Conservation (phyloP, 768 basidiomycete genomes). For the Pisolithus marmoratus region DNA sequence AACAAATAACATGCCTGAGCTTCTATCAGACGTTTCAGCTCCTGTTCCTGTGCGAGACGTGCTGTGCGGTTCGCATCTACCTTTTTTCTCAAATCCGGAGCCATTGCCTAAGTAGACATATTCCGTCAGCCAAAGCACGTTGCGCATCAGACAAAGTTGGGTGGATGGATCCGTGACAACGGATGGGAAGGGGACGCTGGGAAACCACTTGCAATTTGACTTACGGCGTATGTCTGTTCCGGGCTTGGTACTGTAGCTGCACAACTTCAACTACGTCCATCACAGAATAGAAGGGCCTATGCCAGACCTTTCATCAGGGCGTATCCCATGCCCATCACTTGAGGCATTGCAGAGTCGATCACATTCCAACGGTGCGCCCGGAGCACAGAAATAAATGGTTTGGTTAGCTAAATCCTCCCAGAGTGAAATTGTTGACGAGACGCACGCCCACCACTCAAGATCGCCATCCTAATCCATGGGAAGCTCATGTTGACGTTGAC, state of each 20-base stretch:
- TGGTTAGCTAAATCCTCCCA: background rate
- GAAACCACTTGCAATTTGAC: conserved; percentile 6
- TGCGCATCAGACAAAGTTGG: background rate
- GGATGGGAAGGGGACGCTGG: background rate
- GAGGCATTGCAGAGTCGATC: background rate
- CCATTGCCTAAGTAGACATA: conserved; percentile 41
- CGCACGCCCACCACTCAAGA: conserved; percentile 43
- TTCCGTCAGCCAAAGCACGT: background rate
- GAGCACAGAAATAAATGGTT: background rate
- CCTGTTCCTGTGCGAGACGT: conserved; percentile 49
- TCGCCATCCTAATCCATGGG: conserved; percentile 53
- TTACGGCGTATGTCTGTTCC: conserved; percentile 31
- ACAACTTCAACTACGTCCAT: background rate
- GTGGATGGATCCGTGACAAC: background rate
- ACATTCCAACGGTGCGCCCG: background rate
- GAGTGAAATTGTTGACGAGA: conserved; percentile 16
- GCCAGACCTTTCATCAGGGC: conserved; percentile 53
- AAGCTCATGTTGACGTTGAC: conserved; percentile 35
- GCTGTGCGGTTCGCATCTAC: conserved; percentile 55
- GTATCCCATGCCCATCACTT: conserved; percentile 56
- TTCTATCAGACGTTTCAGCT: conserved; percentile 44
- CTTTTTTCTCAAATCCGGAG: conserved; percentile 58
- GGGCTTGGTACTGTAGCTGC: conserved; percentile 32
- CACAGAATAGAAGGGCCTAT: background rate
- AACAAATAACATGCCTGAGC: conserved; percentile 41